These are phyloP conservation scores for Rhodotorula paludigena DNA, from an alignment of 768 basidiomycete genomes.

Conservation along the genomic window DNA sequence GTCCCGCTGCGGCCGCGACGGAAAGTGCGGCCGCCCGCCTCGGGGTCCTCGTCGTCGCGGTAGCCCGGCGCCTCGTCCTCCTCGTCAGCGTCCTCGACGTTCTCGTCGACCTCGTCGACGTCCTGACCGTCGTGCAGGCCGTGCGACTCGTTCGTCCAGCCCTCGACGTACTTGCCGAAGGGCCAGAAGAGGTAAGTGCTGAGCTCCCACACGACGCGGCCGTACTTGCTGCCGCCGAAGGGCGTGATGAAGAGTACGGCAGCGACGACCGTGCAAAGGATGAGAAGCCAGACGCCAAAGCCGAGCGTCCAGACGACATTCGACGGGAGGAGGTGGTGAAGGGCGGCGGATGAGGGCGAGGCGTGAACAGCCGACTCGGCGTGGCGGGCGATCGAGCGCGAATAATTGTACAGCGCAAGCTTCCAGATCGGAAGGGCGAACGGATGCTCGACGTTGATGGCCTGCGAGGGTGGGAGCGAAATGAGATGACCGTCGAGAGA, in stretches of 20 bases:
- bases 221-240: constrained; percentile 74
- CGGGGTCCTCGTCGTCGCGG: constrained; percentile 24
- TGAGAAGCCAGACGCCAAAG: constrained; percentile 90
- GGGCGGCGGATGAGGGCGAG: constrained; percentile 84
- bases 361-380: constrained; percentile 92
- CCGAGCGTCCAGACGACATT: constrained; percentile 85
- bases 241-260: constrained; percentile 67
- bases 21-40: constrained; percentile 11
- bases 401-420: constrained; percentile 96
- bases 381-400: constrained; percentile 88
- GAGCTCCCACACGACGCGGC: constrained; percentile 78
- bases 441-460: constrained; percentile 95
- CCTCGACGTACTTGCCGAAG: constrained; percentile 94
- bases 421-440: constrained; percentile 99
- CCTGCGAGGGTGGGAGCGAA: constrained; percentile 44
- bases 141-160: constrained; percentile 51
- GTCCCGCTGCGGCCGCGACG: constrained; percentile 23
- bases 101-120: constrained; percentile 45
- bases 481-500: background rate
- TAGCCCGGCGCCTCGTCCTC: constrained; percentile 1
- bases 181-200: constrained; percentile 98
- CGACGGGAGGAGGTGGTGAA: constrained; percentile 84
- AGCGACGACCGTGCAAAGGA: constrained; percentile 65
- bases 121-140: no score
- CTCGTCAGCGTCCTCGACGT: constrained; percentile 17